A percentile compares a stretch with the other conserved stretches of the same genome.
phyloP scores from a whole-genome alignment of 1,139 yeast genomes.

The Pneumocystis oryctolagi region DNA sequence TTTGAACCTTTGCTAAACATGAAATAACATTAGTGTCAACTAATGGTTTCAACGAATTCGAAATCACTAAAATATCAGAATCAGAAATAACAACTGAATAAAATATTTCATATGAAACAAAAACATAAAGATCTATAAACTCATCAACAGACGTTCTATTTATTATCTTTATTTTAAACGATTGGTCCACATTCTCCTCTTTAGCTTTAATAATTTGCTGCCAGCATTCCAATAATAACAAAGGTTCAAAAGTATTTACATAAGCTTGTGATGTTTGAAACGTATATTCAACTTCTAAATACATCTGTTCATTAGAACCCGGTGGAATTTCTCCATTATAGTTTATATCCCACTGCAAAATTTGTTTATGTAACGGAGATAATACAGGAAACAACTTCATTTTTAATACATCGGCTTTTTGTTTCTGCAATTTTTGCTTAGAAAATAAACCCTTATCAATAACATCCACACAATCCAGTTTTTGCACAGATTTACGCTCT shows the following conservation, averaged over 20 bases:
- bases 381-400: conserved; percentile 62
- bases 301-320: conserved; percentile 23
- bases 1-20: conserved; percentile 68
- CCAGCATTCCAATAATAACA: conserved; percentile 84
- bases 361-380: conserved; percentile 53
- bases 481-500: conserved; percentile 7
- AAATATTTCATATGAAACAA: conserved; percentile 41
- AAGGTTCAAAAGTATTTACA: conserved; percentile 54
- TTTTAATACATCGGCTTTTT: conserved; percentile 63
- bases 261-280: conserved; percentile 53
- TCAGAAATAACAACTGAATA: conserved; percentile 48
- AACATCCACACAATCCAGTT: conserved; percentile 8
- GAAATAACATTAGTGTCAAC: conserved; percentile 18
- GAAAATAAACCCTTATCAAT: neutral
- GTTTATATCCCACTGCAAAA: conserved; percentile 67
- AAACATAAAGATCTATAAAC: conserved; percentile 77
- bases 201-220: conserved; percentile 68
- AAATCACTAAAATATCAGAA: conserved; percentile 60
- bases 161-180: conserved; percentile 59
- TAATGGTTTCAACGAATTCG: conserved; percentile 23
- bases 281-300: conserved; percentile 29
- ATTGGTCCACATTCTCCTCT: conserved; percentile 41
- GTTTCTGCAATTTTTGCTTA: conserved; percentile 26
- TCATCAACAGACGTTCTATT: conserved; percentile 72
- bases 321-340: conserved; percentile 45